Evolutionary conservation across 176 grass and related monocot genomes (phyloP), one percentile per base, ranked within the genome.

Genomic region (Miscanthus lutarioriparius): DNA sequence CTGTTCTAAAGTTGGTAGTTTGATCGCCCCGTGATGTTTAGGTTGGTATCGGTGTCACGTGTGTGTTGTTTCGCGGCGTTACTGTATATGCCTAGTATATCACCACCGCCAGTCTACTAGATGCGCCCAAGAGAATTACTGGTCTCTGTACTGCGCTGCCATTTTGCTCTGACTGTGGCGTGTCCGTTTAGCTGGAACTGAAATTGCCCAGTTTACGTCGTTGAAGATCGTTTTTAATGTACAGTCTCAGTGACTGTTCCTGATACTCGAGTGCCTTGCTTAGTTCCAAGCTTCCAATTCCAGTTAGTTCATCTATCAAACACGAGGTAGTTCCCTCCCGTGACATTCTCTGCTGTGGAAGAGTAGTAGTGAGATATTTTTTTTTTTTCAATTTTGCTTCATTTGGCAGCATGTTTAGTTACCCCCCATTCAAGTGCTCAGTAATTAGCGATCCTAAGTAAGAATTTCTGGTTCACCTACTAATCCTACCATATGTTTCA

Each of bases 401-500:
- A 76, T 41, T 70, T 62, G 78, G 23, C 22, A 67, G 10, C 56
- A 75, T 47, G 28, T 35, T 83, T 33, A 37, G 8, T 59, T 74
- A 10, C 37, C 70, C n/a, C n/a, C n/a, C 49, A 22, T 75, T 30
- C 11, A 70, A 49, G 40, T 51, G n/a, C 20, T 54, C 19, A 13
- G 20, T 59, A 36, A 67, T 66, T 58, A n/a, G 20, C 54, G 0
- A 62, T 20, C 1, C 44, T 58, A 59, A 25, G 19, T 61, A 69
- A 56, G 22, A 80, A 88, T 68, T 56, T 84, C 59, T 74, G 25
- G 20, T 68, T 69, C 47, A 68, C 10, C 39, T 40, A 59, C 22
- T 70, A 58, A 74, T 58, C 10, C 5, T 70, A 26, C 13, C 17
- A 33, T 39, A 41, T 39, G 53, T 67, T 66, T 44, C 47, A 37